Base-by-base conservation (phyloP, 2,329 filamentous ascomycete species). In the Tolypocladium ophioglossoides region DNA sequence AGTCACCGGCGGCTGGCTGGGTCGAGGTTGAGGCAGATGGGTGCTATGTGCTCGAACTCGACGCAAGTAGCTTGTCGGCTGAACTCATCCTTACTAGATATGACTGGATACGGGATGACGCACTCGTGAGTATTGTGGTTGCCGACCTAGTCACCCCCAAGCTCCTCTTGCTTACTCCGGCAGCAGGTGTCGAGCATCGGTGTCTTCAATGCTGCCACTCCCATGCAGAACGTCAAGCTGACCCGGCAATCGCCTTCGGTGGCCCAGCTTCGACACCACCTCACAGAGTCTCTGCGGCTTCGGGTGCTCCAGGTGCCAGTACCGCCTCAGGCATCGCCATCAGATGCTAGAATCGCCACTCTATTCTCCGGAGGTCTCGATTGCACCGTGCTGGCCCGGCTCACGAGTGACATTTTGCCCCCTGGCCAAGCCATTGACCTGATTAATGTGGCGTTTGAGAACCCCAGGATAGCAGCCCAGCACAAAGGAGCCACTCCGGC, bases 371-470 rank as follows among this genome's bases (percentile, higher is more conserved):
- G 94, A 2, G 94, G 94, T 0, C 78, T 99, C 8, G 94, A 99
- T 68, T 97, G 94, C 66, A 92, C 91, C 0, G 76, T 96, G 0
- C 76, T 99, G 50, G 92, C 92, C 24, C 82, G 91, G 46, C 71
- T 97, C 27, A 77, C 81, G 12, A 88, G 96, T 65, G 86, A 95
- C 14, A 70, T 95, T 2, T 67, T 97, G 2, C 87, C 88, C 0
- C 16, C 66, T 0, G 70, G 77, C 4, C 85, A 95, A 63, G 74
- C 79, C 1, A 84, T 99, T 57, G 94, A 97, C 65, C 76, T 99
- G 10, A 78, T 99, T 58, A 99, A 99, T 61, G 92, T 99, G 48
- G 94, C 92, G 0, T 99, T 99, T 64, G 89, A 99, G 68, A 99
- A 99, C 60, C 92, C 91, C 0, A 80, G 89, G 35, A 82, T 85